A percentile compares a stretch with the other conserved stretches of the same genome.
These are phyloP conservation scores for Nemania serpens DNA, from an alignment of 2,329 filamentous ascomycete genomes.

Conservation along the genomic window DNA sequence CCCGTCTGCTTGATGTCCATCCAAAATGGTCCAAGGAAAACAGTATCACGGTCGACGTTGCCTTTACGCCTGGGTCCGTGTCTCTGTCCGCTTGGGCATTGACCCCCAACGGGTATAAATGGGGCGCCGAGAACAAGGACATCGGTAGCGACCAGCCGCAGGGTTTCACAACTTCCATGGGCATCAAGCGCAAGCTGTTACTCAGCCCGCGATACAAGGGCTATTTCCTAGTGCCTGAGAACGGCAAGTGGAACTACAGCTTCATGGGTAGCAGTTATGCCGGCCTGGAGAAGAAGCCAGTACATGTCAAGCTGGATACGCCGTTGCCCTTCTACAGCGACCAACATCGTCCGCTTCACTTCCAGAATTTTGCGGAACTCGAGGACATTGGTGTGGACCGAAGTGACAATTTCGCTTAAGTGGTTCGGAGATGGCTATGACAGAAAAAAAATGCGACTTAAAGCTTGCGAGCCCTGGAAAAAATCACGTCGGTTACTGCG, in stretches of 20 bases:
- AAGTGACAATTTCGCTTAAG: conserved; percentile 87
- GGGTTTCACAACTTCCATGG: conserved; percentile 90
- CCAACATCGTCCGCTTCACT: conserved; percentile 89
- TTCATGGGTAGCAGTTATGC: conserved; percentile 94
- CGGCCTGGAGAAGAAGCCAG: conserved; percentile 84
- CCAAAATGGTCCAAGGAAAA: conserved; percentile 80
- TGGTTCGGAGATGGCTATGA: background rate
- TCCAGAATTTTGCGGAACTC: conserved; percentile 95
- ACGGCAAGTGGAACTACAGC: conserved; percentile 93
- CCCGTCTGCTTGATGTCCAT: conserved; percentile 85
- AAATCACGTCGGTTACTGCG: background rate
- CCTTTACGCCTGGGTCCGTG: conserved; percentile 95
- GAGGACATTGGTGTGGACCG: conserved; percentile 97
- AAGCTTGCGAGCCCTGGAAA: background rate
- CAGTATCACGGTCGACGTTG: conserved; percentile 92
- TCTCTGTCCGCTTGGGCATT: conserved; percentile 93
- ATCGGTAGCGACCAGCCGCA: conserved; percentile 88
- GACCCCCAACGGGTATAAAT: conserved; percentile 90
- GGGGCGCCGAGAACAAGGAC: conserved; percentile 96
- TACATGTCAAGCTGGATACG: conserved; percentile 93
- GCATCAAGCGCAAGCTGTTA: conserved; percentile 92
- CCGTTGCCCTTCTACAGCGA: conserved; percentile 90
- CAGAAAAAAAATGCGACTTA: no score
- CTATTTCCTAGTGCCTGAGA: conserved; percentile 94
- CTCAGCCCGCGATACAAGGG: conserved; percentile 92